phyloP scores from a whole-genome alignment of 2,329 filamentous ascomycete species.

The Colletotrichum sidae region DNA sequence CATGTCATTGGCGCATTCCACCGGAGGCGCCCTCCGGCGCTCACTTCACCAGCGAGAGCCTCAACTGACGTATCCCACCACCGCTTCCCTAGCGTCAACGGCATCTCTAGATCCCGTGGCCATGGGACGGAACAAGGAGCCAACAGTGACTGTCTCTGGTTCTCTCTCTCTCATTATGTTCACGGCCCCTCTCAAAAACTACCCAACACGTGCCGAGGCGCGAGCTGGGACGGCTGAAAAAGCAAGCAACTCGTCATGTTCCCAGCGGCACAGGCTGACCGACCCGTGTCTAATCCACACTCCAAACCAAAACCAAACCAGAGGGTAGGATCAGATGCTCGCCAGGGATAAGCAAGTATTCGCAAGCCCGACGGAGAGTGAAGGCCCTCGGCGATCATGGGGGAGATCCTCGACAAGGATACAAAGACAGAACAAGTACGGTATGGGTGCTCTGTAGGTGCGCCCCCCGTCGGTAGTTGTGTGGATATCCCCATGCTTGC shows the following conservation, averaged over 20 bases:
- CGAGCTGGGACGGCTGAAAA: conserved; percentile 1
- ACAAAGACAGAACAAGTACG: neutral
- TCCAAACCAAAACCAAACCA: neutral
- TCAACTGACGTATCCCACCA: neutral
- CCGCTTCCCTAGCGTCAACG: conserved; percentile 7
- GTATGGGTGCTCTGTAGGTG: conserved; percentile 13
- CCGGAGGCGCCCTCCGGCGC: too few species aligned
- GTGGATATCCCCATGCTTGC: conserved; percentile 11
- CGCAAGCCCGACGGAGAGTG: neutral
- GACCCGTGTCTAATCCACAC: too few species aligned
- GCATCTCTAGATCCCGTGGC: conserved; percentile 3
- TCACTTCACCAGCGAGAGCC: too few species aligned
- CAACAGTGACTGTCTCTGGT: conserved; percentile 2
- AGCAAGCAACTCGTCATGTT: conserved; percentile 19
- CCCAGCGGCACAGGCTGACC: neutral
- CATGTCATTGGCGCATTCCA: neutral
- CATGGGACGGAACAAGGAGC: conserved; percentile 9
- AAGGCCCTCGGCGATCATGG: neutral
- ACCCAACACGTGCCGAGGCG: conserved; percentile 19
- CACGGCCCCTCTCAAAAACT: neutral
- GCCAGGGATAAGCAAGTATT: conserved; percentile 23
- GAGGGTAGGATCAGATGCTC: neutral
- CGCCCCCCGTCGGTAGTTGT: neutral
- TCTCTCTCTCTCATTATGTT: neutral
- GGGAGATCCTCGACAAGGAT: neutral